Evolutionary conservation across 2,329 filamentous ascomycete species (phyloP).

Genomic region (Apiospora aurea): DNA sequence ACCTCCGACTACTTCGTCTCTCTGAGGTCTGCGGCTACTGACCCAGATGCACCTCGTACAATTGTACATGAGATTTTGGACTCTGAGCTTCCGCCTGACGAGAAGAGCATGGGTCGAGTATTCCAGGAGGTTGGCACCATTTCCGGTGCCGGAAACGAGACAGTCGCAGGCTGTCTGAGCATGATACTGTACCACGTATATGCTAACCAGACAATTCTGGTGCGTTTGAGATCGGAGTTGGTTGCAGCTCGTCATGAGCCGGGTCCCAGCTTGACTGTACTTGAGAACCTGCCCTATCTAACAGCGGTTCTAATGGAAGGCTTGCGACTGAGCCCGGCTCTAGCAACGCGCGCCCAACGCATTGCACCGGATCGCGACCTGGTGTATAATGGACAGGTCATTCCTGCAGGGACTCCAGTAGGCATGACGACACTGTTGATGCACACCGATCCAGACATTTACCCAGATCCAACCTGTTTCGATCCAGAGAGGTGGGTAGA

Average conservation of each 20-base stretch:
- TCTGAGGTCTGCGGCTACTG: no score
- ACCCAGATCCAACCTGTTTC: slow-evolving; percentile 43
- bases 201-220: background rate
- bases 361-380: slow-evolving; percentile 46
- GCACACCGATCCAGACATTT: slow-evolving; percentile 44
- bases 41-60: no score
- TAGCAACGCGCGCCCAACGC: slow-evolving; percentile 55
- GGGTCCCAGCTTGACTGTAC: background rate
- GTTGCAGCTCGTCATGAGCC: no score
- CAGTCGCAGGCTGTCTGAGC: background rate
- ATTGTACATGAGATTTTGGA: background rate
- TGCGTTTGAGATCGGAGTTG: background rate
- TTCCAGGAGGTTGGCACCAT: background rate
- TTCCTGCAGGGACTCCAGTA: slow-evolving; percentile 44
- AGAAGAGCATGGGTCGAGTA: background rate
- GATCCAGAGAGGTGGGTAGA: slow-evolving; percentile 40
- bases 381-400: slow-evolving; percentile 35
- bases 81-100: background rate
- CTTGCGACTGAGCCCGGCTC: slow-evolving; percentile 55
- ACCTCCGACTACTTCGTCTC: no score
- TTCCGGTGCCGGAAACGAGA: background rate
- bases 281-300: slow-evolving; percentile 51
- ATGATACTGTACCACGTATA: background rate
- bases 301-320: slow-evolving; percentile 59
- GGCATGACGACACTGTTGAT: slow-evolving; percentile 48